phyloP scores from a whole-genome alignment of 176 grass and related monocot species.

The Microstegium vimineum region DNA sequence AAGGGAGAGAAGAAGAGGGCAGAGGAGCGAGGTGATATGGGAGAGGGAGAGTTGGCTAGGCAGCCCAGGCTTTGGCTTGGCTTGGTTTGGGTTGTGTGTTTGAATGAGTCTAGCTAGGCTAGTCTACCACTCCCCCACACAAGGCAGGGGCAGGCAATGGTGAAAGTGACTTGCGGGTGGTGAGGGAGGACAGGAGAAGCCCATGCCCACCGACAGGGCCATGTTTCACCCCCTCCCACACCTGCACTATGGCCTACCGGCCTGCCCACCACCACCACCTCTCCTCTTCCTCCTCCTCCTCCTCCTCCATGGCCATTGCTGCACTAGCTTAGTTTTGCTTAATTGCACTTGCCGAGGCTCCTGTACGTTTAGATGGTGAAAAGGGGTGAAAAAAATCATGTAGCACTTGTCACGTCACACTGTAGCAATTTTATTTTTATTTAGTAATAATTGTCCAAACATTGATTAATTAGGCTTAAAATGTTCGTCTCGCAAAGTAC shows the following conservation, averaged over 20 bases:
- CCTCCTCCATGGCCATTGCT: neutral
- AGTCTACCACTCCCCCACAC: neutral
- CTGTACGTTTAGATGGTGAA: too few relatives aligned
- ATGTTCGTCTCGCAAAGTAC: too few relatives aligned
- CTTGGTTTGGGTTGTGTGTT: constrained; percentile 13
- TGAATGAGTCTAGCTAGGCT: constrained; percentile 12
- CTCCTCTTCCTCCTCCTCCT: neutral
- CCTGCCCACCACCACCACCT: neutral
- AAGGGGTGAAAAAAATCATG: too few relatives aligned
- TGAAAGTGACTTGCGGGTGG: constrained; percentile 27
- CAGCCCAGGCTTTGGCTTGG: neutral
- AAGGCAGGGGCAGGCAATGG: neutral
- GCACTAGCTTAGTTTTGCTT: constrained; percentile 19
- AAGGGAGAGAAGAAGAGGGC: neutral
- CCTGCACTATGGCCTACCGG: constrained; percentile 43
- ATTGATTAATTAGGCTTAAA: too few relatives aligned
- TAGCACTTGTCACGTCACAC: too few relatives aligned
- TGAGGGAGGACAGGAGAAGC: constrained; percentile 24
- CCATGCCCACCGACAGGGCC: constrained; percentile 63
- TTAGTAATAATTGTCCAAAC: too few relatives aligned
- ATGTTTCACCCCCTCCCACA: constrained; percentile 56
- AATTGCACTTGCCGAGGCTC: neutral
- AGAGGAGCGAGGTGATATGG: neutral
- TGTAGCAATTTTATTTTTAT: too few relatives aligned
- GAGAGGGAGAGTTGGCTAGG: neutral